phyloP scores from a whole-genome alignment of 2,329 filamentous ascomycete species.

The Pezicula neosporulosa region DNA sequence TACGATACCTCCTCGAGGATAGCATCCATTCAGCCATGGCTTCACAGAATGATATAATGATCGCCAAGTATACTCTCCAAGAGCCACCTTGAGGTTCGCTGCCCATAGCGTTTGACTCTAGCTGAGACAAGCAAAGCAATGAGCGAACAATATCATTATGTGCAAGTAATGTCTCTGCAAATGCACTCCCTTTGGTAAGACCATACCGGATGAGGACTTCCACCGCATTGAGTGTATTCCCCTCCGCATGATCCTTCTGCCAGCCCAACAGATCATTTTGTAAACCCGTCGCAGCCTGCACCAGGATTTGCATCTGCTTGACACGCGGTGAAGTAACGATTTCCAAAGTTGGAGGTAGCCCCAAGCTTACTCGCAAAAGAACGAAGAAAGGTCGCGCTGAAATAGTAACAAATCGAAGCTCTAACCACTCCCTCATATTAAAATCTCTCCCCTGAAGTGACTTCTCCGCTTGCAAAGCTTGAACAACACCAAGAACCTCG shows the following conservation, averaged over 20 bases:
- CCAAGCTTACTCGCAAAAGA: neutral
- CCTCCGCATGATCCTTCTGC: constrained; percentile 5
- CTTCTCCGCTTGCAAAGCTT: constrained; percentile 10
- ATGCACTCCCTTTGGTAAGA: constrained; percentile 1
- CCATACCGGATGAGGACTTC: constrained; percentile 10
- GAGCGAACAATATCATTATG: constrained; percentile 8
- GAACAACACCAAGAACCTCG: constrained; percentile 6
- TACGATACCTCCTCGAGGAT: neutral
- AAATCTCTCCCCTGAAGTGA: constrained; percentile 3
- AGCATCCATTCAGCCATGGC: neutral
- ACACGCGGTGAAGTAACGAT: neutral
- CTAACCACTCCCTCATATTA: constrained; percentile 9
- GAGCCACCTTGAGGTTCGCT: neutral
- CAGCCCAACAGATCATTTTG: constrained; percentile 14
- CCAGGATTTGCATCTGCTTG: constrained; percentile 4
- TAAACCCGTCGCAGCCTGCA: constrained; percentile 7
- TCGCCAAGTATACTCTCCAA: neutral
- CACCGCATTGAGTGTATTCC: constrained; percentile 8
- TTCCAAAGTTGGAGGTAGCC: neutral
- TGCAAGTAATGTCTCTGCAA: constrained; percentile 2
- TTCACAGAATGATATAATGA: neutral
- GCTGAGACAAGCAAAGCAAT: neutral
- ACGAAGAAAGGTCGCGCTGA: constrained; percentile 1
- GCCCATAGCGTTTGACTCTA: neutral
- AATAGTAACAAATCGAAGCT: constrained; percentile 9